Evolutionary conservation across 257 asterid genomes (phyloP).

Genomic region (Jaltomata sinuosa): DNA sequence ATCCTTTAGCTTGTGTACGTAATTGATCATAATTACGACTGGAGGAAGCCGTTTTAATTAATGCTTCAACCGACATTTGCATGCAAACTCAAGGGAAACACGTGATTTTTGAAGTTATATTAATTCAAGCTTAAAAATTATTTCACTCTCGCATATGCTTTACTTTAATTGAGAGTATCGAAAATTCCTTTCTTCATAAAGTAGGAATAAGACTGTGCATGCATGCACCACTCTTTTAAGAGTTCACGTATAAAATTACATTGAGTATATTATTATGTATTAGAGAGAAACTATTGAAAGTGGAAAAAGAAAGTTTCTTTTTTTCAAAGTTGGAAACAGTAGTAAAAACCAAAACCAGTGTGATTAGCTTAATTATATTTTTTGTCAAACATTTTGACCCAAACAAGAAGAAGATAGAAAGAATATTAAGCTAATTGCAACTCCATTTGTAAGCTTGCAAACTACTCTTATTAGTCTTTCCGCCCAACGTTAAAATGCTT

Average conservation of each 20-base stretch:
- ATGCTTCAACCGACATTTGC: neutral
- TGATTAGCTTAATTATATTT: neutral
- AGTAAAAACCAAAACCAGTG: neutral
- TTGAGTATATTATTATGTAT: rapidly evolving
- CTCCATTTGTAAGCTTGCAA: too few species aligned
- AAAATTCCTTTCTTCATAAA: too few species aligned
- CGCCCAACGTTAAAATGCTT: too few species aligned
- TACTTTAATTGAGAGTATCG: too few species aligned
- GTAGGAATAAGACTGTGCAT: too few species aligned
- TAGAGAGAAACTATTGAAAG: too few species aligned
- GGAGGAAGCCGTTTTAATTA: neutral
- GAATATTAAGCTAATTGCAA: too few species aligned
- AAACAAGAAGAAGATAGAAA: too few species aligned
- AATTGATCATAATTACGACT: neutral
- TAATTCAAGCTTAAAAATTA: too few species aligned
- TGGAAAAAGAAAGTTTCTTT: neutral
- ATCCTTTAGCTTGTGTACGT: too few species aligned
- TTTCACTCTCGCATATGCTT: too few species aligned
- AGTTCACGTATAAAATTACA: neutral
- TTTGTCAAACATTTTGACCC: neutral
- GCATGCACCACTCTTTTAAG: neutral
- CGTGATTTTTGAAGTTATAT: neutral
- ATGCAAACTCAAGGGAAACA: neutral
- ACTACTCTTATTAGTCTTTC: too few species aligned
- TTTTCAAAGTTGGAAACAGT: neutral